phyloP scores from a whole-genome alignment of 768 basidiomycete species.

The Termitomyces heimii region DNA sequence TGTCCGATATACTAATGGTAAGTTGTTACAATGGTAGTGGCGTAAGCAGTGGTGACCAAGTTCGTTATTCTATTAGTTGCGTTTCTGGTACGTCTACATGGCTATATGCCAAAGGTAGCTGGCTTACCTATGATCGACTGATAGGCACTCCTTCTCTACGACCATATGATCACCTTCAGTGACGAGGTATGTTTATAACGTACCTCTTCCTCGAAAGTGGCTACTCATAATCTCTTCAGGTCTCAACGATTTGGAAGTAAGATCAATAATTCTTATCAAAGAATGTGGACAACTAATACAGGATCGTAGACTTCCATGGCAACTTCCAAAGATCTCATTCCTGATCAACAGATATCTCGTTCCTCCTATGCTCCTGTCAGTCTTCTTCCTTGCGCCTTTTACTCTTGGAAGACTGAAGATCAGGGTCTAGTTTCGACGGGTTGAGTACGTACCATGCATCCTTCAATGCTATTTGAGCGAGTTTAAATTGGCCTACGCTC shows the following conservation, averaged over 20 bases:
- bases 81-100: not conserved
- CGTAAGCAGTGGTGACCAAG: not conserved
- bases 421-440: not conserved
- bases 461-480: not conserved
- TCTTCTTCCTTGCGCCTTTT: not conserved
- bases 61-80: not conserved
- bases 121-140: not conserved
- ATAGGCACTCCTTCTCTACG: constrained; percentile 1
- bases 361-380: constrained; percentile 1
- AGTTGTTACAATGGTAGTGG: not conserved
- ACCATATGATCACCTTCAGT: not conserved
- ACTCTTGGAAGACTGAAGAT: not conserved
- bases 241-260: not conserved
- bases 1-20: not conserved
- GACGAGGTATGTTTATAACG: not conserved
- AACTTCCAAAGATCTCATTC: not conserved
- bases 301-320: not conserved
- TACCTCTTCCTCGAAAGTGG: not conserved
- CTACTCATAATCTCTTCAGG: not conserved
- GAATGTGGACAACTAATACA: not conserved
- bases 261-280: not conserved
- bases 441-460: not conserved
- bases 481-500: not conserved
- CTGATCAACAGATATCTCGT: not conserved
- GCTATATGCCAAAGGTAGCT: not conserved